Conservation (phyloP, 805 yeast genomes). For the Metschnikowia lunata region DNA sequence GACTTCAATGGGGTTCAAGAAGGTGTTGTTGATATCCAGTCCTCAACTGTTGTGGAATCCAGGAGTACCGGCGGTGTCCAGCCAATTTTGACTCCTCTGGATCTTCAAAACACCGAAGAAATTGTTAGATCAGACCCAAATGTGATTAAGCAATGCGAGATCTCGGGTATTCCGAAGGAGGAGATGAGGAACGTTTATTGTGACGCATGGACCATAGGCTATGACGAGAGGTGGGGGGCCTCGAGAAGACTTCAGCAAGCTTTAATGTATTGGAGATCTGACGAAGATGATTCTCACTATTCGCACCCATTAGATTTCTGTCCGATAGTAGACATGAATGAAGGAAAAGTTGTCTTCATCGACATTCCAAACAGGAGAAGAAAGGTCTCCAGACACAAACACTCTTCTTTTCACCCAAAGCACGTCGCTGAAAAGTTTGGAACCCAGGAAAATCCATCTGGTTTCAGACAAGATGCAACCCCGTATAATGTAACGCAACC, state of each 20-base stretch:
- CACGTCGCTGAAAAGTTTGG: constrained; percentile 60
- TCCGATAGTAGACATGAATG: constrained; percentile 75
- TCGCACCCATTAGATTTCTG: constrained; percentile 78
- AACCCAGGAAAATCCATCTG: constrained; percentile 38
- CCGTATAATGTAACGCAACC: constrained; percentile 76
- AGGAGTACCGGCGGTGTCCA: constrained; percentile 56
- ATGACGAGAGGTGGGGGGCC: constrained; percentile 76
- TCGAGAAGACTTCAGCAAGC: constrained; percentile 75
- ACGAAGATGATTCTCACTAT: constrained; percentile 73
- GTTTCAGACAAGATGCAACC: constrained; percentile 57
- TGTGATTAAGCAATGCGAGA: constrained; percentile 67
- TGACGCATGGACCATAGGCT: constrained; percentile 69
- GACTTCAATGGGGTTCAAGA: constrained; percentile 64
- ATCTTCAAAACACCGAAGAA: constrained; percentile 57
- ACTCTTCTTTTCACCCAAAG: constrained; percentile 65
- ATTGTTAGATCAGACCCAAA: constrained; percentile 65
- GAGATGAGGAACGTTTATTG: constrained; percentile 61
- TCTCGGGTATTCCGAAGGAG: constrained; percentile 61
- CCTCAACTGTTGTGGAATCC: constrained; percentile 44
- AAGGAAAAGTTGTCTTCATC: constrained; percentile 61
- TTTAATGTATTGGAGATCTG: constrained; percentile 68
- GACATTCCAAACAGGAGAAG: constrained; percentile 75
- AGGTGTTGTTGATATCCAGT: constrained; percentile 59
- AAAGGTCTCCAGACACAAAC: constrained; percentile 63
- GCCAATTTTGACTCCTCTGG: constrained; percentile 71